Conservation (phyloP, 164 flowering plant species). For the Paratinospora sagittata region DNA sequence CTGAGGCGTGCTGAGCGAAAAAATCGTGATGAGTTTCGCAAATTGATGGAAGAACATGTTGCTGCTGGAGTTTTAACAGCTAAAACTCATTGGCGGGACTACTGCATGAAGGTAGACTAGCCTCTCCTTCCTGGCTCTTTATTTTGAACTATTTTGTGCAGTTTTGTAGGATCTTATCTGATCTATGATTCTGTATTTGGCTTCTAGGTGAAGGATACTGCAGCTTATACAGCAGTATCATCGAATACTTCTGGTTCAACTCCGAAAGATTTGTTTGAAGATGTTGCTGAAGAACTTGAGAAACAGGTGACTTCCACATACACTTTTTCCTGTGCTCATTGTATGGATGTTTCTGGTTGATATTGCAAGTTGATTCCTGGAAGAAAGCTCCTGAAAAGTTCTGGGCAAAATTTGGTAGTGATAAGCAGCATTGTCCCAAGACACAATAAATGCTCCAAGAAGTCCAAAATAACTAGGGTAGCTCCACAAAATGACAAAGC, state of each 20-base stretch:
- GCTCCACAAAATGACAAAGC: no score
- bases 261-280: slow-evolving; percentile 94
- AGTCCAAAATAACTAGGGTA: no score
- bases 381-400: no score
- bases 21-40: slow-evolving; percentile 88
- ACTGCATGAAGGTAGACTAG: slow-evolving; percentile 64
- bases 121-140: background rate
- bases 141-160: background rate
- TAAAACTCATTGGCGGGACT: slow-evolving; percentile 90
- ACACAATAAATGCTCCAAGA: no score
- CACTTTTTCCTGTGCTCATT: background rate
- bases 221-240: slow-evolving; percentile 75
- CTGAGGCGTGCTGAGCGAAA: slow-evolving; percentile 76
- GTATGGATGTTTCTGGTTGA: no score
- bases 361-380: no score
- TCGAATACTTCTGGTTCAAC: slow-evolving; percentile 87
- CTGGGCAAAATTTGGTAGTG: no score
- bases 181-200: slow-evolving; percentile 2
- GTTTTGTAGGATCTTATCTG: background rate
- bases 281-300: slow-evolving; percentile 76
- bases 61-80: slow-evolving; percentile 68
- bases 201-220: slow-evolving; percentile 73
- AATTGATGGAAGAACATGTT: slow-evolving; percentile 83
- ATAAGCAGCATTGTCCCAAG: no score
- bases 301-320: slow-evolving; percentile 46